Conservation (phyloP, 2,329 filamentous ascomycete species). For the Aspergillus clavatus region DNA sequence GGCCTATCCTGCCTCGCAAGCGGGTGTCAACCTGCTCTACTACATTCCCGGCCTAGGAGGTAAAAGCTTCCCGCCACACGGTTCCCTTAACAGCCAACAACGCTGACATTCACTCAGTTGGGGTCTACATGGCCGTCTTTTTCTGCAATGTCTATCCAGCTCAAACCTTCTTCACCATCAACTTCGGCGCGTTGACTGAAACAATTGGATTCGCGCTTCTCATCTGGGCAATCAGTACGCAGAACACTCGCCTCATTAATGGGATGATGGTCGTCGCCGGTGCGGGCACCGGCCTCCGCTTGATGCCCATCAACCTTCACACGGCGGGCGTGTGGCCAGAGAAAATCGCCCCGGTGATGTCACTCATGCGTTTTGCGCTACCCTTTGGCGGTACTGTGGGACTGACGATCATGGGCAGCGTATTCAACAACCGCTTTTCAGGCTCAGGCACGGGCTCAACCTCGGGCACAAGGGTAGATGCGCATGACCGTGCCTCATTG, state of each 20-base stretch:
- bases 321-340: slow-evolving; percentile 58
- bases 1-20: slow-evolving; percentile 46
- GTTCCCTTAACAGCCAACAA: slow-evolving; percentile 1
- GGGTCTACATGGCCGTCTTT: slow-evolving; percentile 55
- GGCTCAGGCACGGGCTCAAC: slow-evolving; percentile 24
- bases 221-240: slow-evolving; percentile 51
- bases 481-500: slow-evolving; percentile 36
- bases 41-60: slow-evolving; percentile 60
- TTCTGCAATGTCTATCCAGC: slow-evolving; percentile 58
- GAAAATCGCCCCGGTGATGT: slow-evolving; percentile 55
- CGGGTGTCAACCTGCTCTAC: slow-evolving; percentile 57
- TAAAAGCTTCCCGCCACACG: slow-evolving; percentile 20
- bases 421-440: slow-evolving; percentile 57
- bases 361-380: slow-evolving; percentile 55
- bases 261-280: slow-evolving; percentile 64
- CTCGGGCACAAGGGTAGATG: slow-evolving; percentile 26
- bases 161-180: slow-evolving; percentile 57
- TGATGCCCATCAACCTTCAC: slow-evolving; percentile 62
- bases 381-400: slow-evolving; percentile 62
- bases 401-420: slow-evolving; percentile 62
- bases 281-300: slow-evolving; percentile 58
- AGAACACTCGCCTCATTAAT: slow-evolving; percentile 51
- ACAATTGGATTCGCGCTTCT: slow-evolving; percentile 56
- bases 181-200: slow-evolving; percentile 54
- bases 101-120: slow-evolving; percentile 33